These are phyloP conservation scores for Berberis thunbergii DNA, from an alignment of 164 flowering plant species.

Conservation along the genomic window DNA sequence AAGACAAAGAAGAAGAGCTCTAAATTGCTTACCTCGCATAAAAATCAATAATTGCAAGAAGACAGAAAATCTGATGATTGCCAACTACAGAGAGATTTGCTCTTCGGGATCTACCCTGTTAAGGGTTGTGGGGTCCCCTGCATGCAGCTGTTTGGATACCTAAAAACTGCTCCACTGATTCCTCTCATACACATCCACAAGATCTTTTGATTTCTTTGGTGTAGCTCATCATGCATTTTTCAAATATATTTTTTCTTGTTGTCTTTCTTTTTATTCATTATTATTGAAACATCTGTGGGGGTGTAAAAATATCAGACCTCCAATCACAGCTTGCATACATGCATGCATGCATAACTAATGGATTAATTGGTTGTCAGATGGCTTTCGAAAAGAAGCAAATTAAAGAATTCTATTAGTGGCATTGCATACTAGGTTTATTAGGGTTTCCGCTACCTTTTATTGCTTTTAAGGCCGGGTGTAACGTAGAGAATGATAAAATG, in stretches of 20 bases:
- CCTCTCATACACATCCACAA: conserved; percentile 2
- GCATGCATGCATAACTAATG: background rate
- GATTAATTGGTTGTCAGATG: too few species aligned
- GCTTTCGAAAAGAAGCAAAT: too few species aligned
- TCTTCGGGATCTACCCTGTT: conserved; percentile 11
- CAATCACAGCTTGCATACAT: background rate
- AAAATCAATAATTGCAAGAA: conserved; percentile 12
- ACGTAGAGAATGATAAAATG: too few species aligned
- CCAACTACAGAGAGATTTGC: conserved; percentile 7
- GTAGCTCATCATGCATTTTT: background rate
- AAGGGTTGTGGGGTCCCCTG: conserved; percentile 3
- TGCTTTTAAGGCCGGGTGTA: too few species aligned
- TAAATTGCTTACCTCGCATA: background rate
- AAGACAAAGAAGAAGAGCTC: background rate
- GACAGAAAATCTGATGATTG: conserved; percentile 14
- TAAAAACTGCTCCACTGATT: conserved; percentile 1
- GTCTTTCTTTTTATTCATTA: too few species aligned
- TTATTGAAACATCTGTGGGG: too few species aligned
- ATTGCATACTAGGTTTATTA: too few species aligned
- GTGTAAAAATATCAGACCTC: too few species aligned
- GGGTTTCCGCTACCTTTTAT: too few species aligned
- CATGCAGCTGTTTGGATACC: conserved; percentile 1
- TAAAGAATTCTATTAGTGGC: too few species aligned
- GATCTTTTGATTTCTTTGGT: background rate
- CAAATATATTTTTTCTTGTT: background rate